A percentile compares a stretch with the other conserved stretches of the same genome.
phyloP scores from a whole-genome alignment of 108 stramenopile species.

The Cyclotella choctawhatcheeana region DNA sequence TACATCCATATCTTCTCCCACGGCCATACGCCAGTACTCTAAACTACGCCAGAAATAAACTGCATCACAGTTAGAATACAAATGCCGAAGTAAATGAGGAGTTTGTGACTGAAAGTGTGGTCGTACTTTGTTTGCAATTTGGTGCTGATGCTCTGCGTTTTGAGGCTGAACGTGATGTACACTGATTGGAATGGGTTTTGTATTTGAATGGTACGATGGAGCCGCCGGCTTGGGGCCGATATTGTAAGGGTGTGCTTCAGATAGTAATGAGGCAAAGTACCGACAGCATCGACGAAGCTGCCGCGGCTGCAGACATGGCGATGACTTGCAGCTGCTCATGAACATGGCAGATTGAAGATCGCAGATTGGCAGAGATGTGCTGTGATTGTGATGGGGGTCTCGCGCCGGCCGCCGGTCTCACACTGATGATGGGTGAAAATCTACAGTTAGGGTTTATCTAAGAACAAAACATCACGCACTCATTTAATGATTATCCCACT shows the following conservation, averaged over 20 bases:
- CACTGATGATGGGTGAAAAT: no score
- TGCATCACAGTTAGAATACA: slow-evolving; percentile 45
- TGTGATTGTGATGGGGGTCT: no score
- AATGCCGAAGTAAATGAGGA: slow-evolving; percentile 54
- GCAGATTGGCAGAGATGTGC: no score
- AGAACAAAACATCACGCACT: no score
- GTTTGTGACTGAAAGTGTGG: slow-evolving; percentile 52
- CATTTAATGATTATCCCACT: no score
- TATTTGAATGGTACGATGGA: slow-evolving; percentile 1
- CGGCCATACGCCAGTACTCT: slow-evolving; percentile 52
- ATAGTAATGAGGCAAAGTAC: neutral
- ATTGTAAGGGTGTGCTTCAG: slow-evolving; percentile 15
- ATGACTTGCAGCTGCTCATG: neutral
- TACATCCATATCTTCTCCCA: slow-evolving; percentile 41
- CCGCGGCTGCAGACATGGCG: neutral
- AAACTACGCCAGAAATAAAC: slow-evolving; percentile 58
- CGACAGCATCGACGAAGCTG: neutral
- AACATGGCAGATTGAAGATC: neutral
- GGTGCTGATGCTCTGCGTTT: slow-evolving; percentile 24
- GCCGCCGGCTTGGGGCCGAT: neutral
- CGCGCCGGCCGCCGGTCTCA: no score
- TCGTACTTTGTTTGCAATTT: slow-evolving; percentile 44
- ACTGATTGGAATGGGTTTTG: slow-evolving; percentile 8
- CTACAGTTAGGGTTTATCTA: no score
- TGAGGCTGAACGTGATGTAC: slow-evolving; percentile 6